phyloP scores from a whole-genome alignment of 1,284 basidiomycete species.

The Ganoderma lucidum region DNA sequence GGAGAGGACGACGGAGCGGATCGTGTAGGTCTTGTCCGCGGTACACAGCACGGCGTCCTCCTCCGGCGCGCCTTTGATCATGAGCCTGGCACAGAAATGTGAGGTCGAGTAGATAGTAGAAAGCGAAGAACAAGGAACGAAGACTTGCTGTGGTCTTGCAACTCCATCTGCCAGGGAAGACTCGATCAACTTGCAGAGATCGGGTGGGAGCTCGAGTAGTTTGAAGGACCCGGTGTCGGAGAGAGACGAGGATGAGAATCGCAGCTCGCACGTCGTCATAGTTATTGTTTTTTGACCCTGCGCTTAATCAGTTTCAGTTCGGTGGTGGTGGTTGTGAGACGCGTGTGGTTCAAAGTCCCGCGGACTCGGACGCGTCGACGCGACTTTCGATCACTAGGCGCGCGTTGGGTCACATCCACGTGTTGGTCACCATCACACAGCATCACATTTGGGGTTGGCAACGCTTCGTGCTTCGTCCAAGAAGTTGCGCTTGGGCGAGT shows the following conservation, averaged over 20 bases:
- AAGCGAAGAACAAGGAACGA: constrained; percentile 4
- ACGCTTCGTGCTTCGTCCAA: no score
- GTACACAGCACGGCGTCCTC: constrained; percentile 94
- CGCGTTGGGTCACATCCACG: constrained; percentile 5
- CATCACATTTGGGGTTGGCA: no score
- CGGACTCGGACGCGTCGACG: not conserved
- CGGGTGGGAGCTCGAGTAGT: constrained; percentile 72
- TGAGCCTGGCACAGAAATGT: constrained; percentile 54
- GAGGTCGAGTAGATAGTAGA: not conserved
- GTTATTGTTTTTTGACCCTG: not conserved
- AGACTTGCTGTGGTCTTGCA: constrained; percentile 21
- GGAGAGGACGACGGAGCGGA: constrained; percentile 86
- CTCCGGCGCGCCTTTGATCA: constrained; percentile 80
- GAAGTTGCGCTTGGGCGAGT: no score
- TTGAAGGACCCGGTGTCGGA: constrained; percentile 62
- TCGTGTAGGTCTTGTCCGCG: constrained; percentile 74
- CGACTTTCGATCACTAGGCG: not conserved
- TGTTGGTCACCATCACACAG: not conserved
- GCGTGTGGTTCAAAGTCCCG: not conserved
- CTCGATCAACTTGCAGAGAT: constrained; percentile 58
- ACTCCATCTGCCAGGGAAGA: constrained; percentile 27
- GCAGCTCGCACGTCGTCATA: constrained; percentile 59
- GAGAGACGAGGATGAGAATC: constrained; percentile 58
- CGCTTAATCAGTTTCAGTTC: not conserved
- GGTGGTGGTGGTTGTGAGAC: not conserved